Percentiles rank a stretch among this genome's conserved stretches.
phyloP scores from a whole-genome alignment of 225 moss, liverwort and hornwort genomes.

The Pleurozium schreberi region DNA sequence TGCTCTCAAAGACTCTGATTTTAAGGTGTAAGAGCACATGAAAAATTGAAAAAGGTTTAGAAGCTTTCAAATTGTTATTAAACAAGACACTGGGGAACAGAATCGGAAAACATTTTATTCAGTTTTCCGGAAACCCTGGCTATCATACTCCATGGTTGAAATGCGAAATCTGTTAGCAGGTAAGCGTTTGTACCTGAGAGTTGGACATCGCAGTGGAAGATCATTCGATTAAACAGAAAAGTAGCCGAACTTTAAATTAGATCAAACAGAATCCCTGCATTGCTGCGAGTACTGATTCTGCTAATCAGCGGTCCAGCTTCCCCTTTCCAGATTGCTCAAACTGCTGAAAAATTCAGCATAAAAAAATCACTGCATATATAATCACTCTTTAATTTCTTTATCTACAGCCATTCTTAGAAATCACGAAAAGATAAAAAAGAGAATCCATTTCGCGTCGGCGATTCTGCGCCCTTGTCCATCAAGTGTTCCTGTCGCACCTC shows the following conservation, averaged over 20 bases:
- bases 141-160: background rate
- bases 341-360: background rate
- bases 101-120: background rate
- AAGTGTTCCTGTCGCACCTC: background rate
- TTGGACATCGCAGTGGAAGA: conserved; percentile 15
- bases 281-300: background rate
- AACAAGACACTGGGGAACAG: background rate
- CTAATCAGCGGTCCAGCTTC: background rate
- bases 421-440: background rate
- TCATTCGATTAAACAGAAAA: background rate
- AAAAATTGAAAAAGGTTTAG: background rate
- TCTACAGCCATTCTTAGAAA: background rate
- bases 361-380: background rate
- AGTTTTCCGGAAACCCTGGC: background rate
- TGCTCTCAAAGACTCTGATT: background rate
- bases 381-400: background rate
- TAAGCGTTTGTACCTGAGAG: background rate
- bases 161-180: background rate
- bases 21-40: background rate
- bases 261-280: background rate
- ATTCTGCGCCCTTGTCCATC: background rate
- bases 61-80: background rate
- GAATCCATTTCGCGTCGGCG: background rate
- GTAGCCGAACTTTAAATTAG: background rate
- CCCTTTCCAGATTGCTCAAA: background rate